Base-by-base conservation (phyloP, 2,329 filamentous ascomycete genomes). In the Ambrosiella cleistominuta region DNA sequence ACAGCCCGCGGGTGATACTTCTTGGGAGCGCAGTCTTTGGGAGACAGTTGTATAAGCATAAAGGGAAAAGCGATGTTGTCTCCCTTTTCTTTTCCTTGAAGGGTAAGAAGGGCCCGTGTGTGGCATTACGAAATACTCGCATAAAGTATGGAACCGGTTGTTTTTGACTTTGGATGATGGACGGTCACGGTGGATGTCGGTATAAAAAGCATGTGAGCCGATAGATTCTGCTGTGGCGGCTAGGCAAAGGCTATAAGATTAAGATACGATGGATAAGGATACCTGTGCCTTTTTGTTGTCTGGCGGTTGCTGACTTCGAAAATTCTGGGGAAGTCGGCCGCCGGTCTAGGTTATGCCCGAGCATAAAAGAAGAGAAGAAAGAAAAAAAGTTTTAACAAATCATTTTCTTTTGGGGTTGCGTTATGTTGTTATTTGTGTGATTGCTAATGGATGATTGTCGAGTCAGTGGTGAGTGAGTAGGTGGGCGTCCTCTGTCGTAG, bases 301-400 rank as follows among this genome's bases (percentile, higher is more conserved):
- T 39, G 36, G n/a, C 35, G 27, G 55, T 42, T 47, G 37, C 36
- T 57, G 55, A 50, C 17, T 12, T 42, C 38, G 36, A 40, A 19
- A 36, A 11, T 19, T 7, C 5, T 51, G 12, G 12, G 12, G 45
- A 49, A 49, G 45, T 15, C 15, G 9, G 47, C 47, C 19, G 27
- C 44, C 44, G 40, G 42, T 52, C 45, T 52, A 36, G 53, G 38
- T 42, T 35, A 54, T 42, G 40, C 40, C 51, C 50, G 35, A 49
- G 45, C 36, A 58, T 44, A 58, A 58, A 58, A 54, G 50, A 58
- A 54, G 57, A 45, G 52, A 54, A 58, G 57, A 58, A 58, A 54
- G 39, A 45, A 58, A 58, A 58, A 56, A 58, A 58, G 54, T 37
- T 53, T 58, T 47, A 58, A 58, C 50, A 58, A 58, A 58, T 54